Conservation (phyloP, 306 rosid species). For the Prunus mongolica region DNA sequence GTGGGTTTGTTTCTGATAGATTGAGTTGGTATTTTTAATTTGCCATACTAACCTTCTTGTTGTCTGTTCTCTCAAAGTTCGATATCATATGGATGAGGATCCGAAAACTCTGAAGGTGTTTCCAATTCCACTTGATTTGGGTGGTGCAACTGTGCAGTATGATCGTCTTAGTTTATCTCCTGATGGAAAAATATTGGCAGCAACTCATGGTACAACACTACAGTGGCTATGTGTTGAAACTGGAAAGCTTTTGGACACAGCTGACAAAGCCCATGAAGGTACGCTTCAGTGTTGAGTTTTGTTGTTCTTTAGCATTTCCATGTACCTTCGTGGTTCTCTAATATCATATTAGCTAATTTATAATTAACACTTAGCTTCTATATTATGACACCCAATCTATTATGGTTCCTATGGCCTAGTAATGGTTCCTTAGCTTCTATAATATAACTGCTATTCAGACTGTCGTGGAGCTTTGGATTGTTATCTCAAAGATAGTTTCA, state of each 20-base stretch:
- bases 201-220: slow-evolving; percentile 81
- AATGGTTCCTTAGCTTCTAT: not conserved
- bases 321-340: not conserved
- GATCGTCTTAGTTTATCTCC: slow-evolving; percentile 84
- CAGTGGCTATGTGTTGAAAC: slow-evolving; percentile 88
- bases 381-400: not conserved
- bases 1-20: not conserved
- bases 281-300: slow-evolving; percentile 16
- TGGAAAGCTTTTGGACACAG: slow-evolving; percentile 86
- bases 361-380: not conserved
- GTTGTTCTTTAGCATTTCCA: not conserved
- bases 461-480: not conserved
- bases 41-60: slow-evolving; percentile 1
- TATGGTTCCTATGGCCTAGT: not conserved
- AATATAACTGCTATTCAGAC: not conserved
- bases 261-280: slow-evolving; percentile 96
- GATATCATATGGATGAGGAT: slow-evolving; percentile 94
- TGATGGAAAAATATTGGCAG: slow-evolving; percentile 75
- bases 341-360: not conserved
- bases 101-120: slow-evolving; percentile 90
- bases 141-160: slow-evolving; percentile 56
- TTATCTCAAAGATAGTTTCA: not conserved
- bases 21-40: not conserved
- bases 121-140: slow-evolving; percentile 79
- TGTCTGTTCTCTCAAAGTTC: slow-evolving; percentile 50